Evolutionary conservation across 164 flowering plant species (phyloP).

Genomic region (Stephania yunnanensis): DNA sequence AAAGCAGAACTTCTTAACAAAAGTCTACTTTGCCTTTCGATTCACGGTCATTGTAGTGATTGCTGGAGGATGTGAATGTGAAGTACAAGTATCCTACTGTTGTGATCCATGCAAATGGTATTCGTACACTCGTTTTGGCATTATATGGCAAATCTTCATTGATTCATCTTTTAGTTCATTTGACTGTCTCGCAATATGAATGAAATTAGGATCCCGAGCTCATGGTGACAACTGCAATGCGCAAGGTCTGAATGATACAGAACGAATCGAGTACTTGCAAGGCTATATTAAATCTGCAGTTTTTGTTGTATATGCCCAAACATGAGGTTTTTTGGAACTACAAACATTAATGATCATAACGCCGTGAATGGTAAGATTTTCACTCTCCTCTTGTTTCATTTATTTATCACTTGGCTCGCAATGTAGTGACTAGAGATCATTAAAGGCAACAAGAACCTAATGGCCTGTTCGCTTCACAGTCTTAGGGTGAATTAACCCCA

Average conservation of each 20-base stretch:
- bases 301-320: no score
- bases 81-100: slow-evolving; percentile 9
- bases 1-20: not conserved
- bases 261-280: not conserved
- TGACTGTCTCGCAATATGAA: not conserved
- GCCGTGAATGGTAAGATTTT: no score
- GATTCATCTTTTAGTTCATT: not conserved
- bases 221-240: not conserved
- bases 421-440: no score
- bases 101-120: slow-evolving; percentile 13
- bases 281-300: not conserved
- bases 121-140: no score
- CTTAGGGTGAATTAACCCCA: no score
- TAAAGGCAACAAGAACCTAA: no score
- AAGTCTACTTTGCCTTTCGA: not conserved
- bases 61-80: slow-evolving; percentile 10
- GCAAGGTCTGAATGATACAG: not conserved
- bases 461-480: no score
- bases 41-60: slow-evolving; percentile 4
- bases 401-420: no score
- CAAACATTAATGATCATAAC: no score
- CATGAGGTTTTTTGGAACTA: no score
- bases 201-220: not conserved
- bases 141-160: not conserved
- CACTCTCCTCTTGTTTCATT: no score